A percentile compares a stretch with the other conserved stretches of the same genome.
phyloP scores from a whole-genome alignment of 2,329 filamentous ascomycete species.

The Fusarium robinianum region DNA sequence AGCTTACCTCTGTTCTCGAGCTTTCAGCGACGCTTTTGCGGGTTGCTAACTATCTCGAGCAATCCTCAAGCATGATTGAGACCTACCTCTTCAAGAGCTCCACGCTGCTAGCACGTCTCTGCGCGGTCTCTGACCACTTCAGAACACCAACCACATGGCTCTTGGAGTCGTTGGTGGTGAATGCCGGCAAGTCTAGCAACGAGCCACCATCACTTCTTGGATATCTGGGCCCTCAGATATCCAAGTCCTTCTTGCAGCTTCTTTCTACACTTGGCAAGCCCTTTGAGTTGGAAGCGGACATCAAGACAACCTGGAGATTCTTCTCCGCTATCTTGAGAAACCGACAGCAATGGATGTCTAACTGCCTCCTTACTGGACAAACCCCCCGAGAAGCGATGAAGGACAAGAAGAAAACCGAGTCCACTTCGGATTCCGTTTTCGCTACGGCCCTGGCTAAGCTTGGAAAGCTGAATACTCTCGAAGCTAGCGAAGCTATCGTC shows the following conservation, averaged over 20 bases:
- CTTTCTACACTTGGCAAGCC: slow-evolving; percentile 79
- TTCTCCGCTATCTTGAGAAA: slow-evolving; percentile 85
- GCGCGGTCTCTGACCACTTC: slow-evolving; percentile 70
- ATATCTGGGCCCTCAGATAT: slow-evolving; percentile 79
- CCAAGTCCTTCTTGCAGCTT: slow-evolving; percentile 81
- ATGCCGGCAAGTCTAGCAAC: slow-evolving; percentile 65
- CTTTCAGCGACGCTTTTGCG: slow-evolving; percentile 74
- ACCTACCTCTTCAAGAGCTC: slow-evolving; percentile 80
- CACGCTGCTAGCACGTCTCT: slow-evolving; percentile 76
- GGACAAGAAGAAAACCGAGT: slow-evolving; percentile 55
- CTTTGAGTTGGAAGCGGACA: slow-evolving; percentile 66
- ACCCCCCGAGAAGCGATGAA: slow-evolving; percentile 77
- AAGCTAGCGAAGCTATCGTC: slow-evolving; percentile 69
- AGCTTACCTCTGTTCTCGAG: slow-evolving; percentile 66
- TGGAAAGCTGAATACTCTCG: slow-evolving; percentile 64
- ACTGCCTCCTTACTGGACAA: slow-evolving; percentile 86
- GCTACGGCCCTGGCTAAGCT: slow-evolving; percentile 73
- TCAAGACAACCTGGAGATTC: slow-evolving; percentile 78
- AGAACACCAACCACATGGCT: slow-evolving; percentile 68
- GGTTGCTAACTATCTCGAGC: slow-evolving; percentile 66
- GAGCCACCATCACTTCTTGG: slow-evolving; percentile 95
- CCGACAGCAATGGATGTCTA: slow-evolving; percentile 94
- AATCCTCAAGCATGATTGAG: slow-evolving; percentile 69
- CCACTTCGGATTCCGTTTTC: slow-evolving; percentile 67
- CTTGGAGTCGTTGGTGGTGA: slow-evolving; percentile 73